phyloP scores from a whole-genome alignment of 208 protist genomes.

The Crithidia sp. region DNA sequence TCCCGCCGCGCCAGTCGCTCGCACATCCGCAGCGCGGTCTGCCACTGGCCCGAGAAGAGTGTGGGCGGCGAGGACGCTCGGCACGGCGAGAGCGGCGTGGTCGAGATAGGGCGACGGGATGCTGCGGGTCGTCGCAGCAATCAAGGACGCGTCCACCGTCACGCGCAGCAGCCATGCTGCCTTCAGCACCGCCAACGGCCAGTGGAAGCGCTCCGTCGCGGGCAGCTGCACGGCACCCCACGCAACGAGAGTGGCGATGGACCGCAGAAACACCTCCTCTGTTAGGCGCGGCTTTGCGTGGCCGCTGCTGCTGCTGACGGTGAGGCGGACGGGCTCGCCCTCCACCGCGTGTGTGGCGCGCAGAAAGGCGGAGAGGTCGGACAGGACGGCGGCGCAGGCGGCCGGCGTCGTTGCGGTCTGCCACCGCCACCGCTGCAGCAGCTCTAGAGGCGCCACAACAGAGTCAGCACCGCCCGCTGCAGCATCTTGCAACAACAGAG shows the following conservation, averaged over 20 bases:
- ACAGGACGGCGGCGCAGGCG: conserved; percentile 18
- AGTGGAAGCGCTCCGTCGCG: conserved; percentile 26
- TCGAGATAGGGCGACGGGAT: conserved; percentile 25
- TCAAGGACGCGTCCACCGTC: conserved; percentile 22
- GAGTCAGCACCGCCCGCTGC: not conserved
- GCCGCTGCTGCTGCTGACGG: not conserved
- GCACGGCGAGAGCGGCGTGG: conserved; percentile 16
- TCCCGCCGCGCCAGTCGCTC: conserved; percentile 30
- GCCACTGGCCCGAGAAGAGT: conserved; percentile 40
- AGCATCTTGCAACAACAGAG: not conserved
- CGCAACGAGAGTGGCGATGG: conserved; percentile 20
- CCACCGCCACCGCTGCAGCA: conserved; percentile 15
- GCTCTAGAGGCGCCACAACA: not conserved
- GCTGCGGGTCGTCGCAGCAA: conserved; percentile 1
- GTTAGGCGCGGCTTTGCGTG: conserved; percentile 24
- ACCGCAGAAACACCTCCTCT: conserved; percentile 22
- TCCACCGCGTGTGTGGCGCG: conserved; percentile 27
- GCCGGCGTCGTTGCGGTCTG: conserved; percentile 5
- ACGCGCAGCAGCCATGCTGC: conserved; percentile 23
- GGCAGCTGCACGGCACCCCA: conserved; percentile 32
- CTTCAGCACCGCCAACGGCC: conserved; percentile 38
- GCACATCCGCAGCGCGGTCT: conserved; percentile 29
- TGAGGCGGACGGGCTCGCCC: not conserved
- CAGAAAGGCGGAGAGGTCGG: conserved; percentile 23
- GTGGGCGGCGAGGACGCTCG: conserved; percentile 18